Evolutionary conservation across 352 stramenopile genomes (phyloP).

Genomic region (Phytopythium helicoides): DNA sequence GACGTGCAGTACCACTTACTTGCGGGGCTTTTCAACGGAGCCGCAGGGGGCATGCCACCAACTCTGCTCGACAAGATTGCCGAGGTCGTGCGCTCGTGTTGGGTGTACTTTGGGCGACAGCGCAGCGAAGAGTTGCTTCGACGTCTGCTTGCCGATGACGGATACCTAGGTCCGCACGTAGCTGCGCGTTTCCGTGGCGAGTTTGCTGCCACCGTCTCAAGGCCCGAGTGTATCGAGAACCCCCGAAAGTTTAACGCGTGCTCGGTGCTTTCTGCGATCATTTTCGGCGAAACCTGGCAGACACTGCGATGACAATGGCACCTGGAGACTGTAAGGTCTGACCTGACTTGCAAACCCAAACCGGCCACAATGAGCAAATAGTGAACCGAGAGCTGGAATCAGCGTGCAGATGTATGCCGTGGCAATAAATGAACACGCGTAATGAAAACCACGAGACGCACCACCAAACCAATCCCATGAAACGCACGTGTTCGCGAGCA

Average conservation of each 20-base stretch:
- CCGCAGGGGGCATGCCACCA: constrained; percentile 49
- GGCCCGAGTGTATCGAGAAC: constrained; percentile 64
- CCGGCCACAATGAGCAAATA: neutral
- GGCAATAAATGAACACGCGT: no score
- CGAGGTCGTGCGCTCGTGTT: constrained; percentile 74
- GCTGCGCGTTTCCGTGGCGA: constrained; percentile 44
- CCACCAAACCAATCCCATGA: no score
- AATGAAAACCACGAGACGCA: no score
- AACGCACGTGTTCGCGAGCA: no score
- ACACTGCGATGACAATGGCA: constrained; percentile 5
- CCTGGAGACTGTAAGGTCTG: constrained; percentile 7
- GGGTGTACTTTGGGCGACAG: constrained; percentile 61
- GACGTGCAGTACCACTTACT: constrained; percentile 73
- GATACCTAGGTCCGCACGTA: constrained; percentile 62
- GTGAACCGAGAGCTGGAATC: neutral
- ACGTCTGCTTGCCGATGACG: constrained; percentile 55
- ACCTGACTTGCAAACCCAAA: neutral
- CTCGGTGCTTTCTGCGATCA: constrained; percentile 76
- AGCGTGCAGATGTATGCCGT: neutral
- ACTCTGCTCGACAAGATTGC: constrained; percentile 63
- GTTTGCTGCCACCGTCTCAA: constrained; percentile 59
- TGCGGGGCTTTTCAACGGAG: constrained; percentile 65
- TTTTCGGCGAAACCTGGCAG: constrained; percentile 56
- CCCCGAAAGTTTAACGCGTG: constrained; percentile 79
- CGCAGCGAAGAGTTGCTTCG: constrained; percentile 63